These are phyloP conservation scores for Leishmania martiniquensis DNA, from an alignment of 208 protist species.

Conservation along the genomic window DNA sequence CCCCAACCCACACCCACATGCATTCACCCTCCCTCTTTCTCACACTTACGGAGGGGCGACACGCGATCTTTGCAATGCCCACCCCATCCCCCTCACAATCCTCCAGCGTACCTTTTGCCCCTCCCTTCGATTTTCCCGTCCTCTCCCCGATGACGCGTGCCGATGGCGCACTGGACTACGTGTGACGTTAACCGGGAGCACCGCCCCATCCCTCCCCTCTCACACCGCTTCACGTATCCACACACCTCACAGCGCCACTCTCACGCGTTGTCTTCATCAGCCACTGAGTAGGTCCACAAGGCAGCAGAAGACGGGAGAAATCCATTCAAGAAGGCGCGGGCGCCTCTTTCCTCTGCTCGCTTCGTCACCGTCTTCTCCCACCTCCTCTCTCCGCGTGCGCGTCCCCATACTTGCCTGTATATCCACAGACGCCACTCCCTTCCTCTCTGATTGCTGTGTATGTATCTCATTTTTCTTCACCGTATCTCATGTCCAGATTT, in stretches of 20 bases:
- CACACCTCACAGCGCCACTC: not conserved
- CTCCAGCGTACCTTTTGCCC: not conserved
- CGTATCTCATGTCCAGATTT: not conserved
- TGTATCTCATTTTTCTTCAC: conserved; percentile 6
- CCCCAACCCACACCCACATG: no score
- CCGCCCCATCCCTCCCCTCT: not conserved
- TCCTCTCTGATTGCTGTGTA: not conserved
- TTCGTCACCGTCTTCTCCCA: not conserved
- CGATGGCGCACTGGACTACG: not conserved
- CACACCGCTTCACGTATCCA: not conserved
- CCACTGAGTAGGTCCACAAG: not conserved
- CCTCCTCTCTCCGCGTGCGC: not conserved
- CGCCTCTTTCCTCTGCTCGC: not conserved
- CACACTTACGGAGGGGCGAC: not conserved
- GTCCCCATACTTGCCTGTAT: not conserved
- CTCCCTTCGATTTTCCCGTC: not conserved
- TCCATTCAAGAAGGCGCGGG: not conserved
- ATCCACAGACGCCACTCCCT: not conserved
- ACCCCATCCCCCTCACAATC: not conserved
- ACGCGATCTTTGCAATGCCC: not conserved
- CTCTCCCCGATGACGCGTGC: not conserved
- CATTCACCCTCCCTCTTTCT: not conserved
- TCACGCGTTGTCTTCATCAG: not conserved
- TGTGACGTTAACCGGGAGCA: not conserved
- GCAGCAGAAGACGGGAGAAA: not conserved